Evolutionary conservation across 768 basidiomycete species (phyloP).

Genomic region (Lyophyllum atratum): DNA sequence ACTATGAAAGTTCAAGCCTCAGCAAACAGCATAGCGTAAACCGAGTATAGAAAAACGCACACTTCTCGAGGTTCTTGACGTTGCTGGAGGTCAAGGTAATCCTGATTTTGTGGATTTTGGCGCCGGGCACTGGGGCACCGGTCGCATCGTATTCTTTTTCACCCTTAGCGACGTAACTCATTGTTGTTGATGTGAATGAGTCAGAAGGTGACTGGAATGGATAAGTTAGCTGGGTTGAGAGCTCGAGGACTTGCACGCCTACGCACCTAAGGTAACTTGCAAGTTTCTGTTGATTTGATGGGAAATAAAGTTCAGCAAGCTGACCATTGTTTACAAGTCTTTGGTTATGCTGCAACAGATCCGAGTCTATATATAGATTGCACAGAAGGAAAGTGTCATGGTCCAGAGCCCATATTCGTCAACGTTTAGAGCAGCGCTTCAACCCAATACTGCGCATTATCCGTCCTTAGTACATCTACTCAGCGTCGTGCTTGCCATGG

Average conservation of each 20-base stretch:
- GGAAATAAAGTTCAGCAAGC: conserved; percentile 38
- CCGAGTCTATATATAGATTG: no score
- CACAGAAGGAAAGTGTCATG: no score
- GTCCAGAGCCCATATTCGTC: no score
- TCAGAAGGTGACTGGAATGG: conserved; percentile 74
- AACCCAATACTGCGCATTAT: no score
- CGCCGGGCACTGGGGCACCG: conserved; percentile 78
- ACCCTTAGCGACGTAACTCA: conserved; percentile 99
- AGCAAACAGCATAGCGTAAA: not conserved
- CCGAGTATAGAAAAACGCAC: conserved; percentile 42
- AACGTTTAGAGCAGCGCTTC: no score
- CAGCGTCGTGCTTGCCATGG: no score
- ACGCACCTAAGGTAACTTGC: conserved; percentile 42
- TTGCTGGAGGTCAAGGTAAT: conserved; percentile 99
- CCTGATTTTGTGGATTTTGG: conserved; percentile 98
- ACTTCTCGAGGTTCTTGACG: conserved; percentile 98
- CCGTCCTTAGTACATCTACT: no score
- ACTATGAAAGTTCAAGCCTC: conserved; percentile 48
- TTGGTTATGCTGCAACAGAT: not conserved
- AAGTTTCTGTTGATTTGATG: conserved; percentile 42
- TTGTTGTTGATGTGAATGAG: conserved; percentile 57
- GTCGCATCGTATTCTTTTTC: conserved; percentile 98
- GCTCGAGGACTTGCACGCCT: not conserved
- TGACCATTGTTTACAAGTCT: conserved; percentile 6
- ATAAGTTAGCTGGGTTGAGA: conserved; percentile 7